phyloP scores from a whole-genome alignment of 2,329 filamentous ascomycete species.

The Aspergillus vadensis region DNA sequence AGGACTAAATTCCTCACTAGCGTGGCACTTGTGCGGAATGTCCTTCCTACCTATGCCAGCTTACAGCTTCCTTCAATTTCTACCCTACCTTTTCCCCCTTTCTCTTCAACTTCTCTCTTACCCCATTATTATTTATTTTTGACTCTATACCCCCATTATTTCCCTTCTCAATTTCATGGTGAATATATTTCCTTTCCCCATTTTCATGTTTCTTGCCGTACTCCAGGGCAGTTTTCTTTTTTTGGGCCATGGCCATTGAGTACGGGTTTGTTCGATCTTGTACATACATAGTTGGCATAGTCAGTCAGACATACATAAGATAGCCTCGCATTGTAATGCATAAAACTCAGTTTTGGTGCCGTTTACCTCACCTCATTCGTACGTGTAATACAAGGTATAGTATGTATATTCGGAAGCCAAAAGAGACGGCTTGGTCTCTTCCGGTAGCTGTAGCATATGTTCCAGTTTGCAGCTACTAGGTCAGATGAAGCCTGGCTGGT shows the following conservation, averaged over 20 bases:
- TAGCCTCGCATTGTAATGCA: background rate
- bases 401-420: too few relatives aligned
- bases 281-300: constrained; percentile 1
- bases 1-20: constrained; percentile 42
- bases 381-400: too few relatives aligned
- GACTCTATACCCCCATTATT: constrained; percentile 7
- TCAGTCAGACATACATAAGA: background rate
- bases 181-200: background rate
- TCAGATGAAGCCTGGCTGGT: too few relatives aligned
- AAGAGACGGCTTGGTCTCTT: too few relatives aligned
- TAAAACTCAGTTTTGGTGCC: background rate
- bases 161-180: background rate
- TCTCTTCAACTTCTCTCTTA: too few relatives aligned
- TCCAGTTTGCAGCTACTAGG: too few relatives aligned
- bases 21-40: background rate
- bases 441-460: too few relatives aligned
- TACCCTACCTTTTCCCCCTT: background rate
- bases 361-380: background rate
- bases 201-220: background rate
- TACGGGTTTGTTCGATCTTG: background rate
- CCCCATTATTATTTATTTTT: background rate
- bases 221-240: background rate
- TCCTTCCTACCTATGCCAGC: background rate
- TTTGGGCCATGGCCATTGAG: background rate
- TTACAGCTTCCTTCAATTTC: background rate